A percentile compares a stretch with the other conserved stretches of the same genome.
These are phyloP conservation scores for Taiozyma sp. DNA, from an alignment of 1,139 yeast species.

Conservation along the genomic window DNA sequence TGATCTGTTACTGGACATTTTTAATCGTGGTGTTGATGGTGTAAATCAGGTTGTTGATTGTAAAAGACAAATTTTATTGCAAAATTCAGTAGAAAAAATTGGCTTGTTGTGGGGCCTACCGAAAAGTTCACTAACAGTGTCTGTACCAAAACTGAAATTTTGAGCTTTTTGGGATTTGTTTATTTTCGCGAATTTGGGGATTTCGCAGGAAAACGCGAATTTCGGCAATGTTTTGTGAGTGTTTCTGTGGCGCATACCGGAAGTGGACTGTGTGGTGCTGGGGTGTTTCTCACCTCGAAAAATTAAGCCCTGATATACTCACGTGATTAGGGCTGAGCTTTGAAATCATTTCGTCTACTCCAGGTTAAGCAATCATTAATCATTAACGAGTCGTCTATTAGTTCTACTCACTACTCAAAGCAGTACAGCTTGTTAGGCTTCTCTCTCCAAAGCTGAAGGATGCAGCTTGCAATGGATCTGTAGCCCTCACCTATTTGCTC, in stretches of 20 bases:
- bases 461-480: not conserved
- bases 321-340: not conserved
- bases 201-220: not conserved
- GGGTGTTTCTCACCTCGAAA: not conserved
- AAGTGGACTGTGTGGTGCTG: not conserved
- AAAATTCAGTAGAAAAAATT: not conserved
- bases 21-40: slow-evolving; percentile 4
- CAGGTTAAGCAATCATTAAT: not conserved
- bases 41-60: not conserved
- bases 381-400: not conserved
- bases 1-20: slow-evolving; percentile 57
- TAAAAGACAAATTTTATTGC: not conserved
- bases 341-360: not conserved
- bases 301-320: not conserved
- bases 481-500: not conserved
- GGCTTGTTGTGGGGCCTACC: not conserved
- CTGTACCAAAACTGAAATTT: not conserved
- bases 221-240: not conserved
- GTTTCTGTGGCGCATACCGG: not conserved
- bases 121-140: not conserved
- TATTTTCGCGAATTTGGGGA: not conserved
- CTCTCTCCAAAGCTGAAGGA: slow-evolving; percentile 10
- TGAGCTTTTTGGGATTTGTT: not conserved
- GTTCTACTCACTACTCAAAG: slow-evolving; percentile 19
- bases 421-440: slow-evolving; percentile 25